A percentile compares a stretch with the other conserved stretches of the same genome.
phyloP scores from a whole-genome alignment of 2,329 filamentous ascomycete genomes.

The Ceratocystis cubensis region DNA sequence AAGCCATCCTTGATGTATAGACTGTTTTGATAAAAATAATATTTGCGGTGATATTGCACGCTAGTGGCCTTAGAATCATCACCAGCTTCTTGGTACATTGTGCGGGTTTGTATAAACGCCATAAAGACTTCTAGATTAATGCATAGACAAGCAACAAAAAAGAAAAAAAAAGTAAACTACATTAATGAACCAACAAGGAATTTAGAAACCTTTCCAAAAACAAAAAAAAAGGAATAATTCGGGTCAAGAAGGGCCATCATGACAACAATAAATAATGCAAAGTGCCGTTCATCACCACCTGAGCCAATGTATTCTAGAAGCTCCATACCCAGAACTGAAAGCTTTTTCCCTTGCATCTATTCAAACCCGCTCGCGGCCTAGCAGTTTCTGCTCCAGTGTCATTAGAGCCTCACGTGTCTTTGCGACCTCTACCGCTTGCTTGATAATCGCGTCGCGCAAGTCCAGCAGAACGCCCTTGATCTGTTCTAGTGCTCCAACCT shows the following conservation, averaged over 20 bases:
- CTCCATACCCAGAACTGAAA: background rate
- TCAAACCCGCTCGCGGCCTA: conserved; percentile 22
- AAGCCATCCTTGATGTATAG: background rate
- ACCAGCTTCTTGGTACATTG: background rate
- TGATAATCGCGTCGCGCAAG: conserved; percentile 32
- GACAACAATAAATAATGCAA: conserved; percentile 6
- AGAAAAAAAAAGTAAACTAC: background rate
- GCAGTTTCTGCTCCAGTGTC: conserved; percentile 32
- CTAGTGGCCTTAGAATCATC: background rate
- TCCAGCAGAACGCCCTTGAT: conserved; percentile 30
- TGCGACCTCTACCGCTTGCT: conserved; percentile 33
- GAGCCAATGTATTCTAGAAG: background rate
- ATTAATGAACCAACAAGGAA: background rate
- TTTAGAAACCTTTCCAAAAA: background rate
- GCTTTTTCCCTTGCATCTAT: conserved; percentile 2
- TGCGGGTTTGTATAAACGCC: background rate
- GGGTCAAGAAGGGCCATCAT: conserved; percentile 10
- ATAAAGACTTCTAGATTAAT: background rate
- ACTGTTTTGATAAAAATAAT: background rate
- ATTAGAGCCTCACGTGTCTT: conserved; percentile 34
- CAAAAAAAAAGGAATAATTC: background rate
- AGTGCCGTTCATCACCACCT: background rate
- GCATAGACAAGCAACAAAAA: background rate
- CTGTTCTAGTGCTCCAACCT: conserved; percentile 25
- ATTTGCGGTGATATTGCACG: background rate